These are phyloP conservation scores for Sarocladium oryzae DNA, from an alignment of 2,329 filamentous ascomycete species.

Conservation along the genomic window DNA sequence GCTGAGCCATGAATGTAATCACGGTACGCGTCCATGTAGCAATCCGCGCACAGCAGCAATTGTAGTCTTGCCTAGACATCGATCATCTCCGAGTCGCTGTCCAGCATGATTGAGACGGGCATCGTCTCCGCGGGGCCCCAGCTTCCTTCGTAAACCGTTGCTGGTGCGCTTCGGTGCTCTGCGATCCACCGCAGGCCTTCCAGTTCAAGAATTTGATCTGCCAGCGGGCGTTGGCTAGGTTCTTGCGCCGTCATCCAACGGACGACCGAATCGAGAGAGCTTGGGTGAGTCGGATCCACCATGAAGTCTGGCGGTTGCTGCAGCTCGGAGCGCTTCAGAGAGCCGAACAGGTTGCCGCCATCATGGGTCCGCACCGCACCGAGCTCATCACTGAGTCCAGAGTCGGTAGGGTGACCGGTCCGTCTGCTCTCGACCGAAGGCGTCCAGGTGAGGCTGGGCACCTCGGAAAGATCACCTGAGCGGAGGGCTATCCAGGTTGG, in stretches of 20 bases:
- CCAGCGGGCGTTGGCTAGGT: slow-evolving; percentile 64
- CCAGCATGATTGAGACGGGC: slow-evolving; percentile 28
- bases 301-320: slow-evolving; percentile 77
- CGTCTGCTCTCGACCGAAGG: slow-evolving; percentile 63
- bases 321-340: slow-evolving; percentile 42
- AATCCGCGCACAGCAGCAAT: too few species aligned
- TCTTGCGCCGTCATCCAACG: slow-evolving; percentile 80
- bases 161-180: slow-evolving; percentile 70
- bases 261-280: slow-evolving; percentile 78
- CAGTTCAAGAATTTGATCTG: slow-evolving; percentile 65
- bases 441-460: slow-evolving; percentile 82
- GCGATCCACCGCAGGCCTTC: slow-evolving; percentile 77
- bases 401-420: slow-evolving; percentile 43
- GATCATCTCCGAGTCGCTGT: slow-evolving; percentile 52
- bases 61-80: slow-evolving; percentile 48
- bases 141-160: slow-evolving; percentile 93
- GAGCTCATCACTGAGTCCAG: slow-evolving; percentile 28
- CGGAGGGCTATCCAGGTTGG: slow-evolving; percentile 84
- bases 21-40: too few species aligned
- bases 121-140: slow-evolving; percentile 72
- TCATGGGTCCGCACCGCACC: slow-evolving; percentile 25
- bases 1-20: background rate
- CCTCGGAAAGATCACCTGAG: slow-evolving; percentile 80
- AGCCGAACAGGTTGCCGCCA: slow-evolving; percentile 34
- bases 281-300: slow-evolving; percentile 63